phyloP scores from a whole-genome alignment of 192 early-diverging fungal species.

The Chytriomyces sp. region DNA sequence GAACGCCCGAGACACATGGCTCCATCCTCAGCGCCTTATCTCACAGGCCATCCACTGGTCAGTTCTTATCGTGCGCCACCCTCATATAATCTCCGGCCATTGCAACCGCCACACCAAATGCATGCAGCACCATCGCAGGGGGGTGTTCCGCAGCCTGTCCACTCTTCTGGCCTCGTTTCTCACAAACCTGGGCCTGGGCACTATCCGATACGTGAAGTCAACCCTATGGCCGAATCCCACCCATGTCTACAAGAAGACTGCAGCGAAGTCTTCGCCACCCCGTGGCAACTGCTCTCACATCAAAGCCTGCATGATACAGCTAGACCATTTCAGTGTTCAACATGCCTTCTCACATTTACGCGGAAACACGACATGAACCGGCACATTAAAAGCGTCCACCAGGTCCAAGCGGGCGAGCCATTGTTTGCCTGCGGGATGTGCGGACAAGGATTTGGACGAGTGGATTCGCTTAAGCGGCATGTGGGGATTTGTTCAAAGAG shows the following conservation, averaged over 20 bases:
- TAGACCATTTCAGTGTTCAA: neutral
- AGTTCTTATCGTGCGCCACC: too few relatives aligned
- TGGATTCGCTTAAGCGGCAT: constrained; percentile 6
- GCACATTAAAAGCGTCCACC: neutral
- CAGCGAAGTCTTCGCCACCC: neutral
- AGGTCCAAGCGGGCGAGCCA: neutral
- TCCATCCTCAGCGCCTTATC: too few relatives aligned
- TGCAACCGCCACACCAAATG: too few relatives aligned
- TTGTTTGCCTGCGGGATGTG: neutral
- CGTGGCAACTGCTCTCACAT: constrained; percentile 10
- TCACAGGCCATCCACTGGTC: too few relatives aligned
- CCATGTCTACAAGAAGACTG: neutral
- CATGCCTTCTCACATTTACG: neutral
- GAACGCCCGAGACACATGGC: too few relatives aligned
- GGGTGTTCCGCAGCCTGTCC: neutral
- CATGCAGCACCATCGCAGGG: too few relatives aligned
- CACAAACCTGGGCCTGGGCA: neutral
- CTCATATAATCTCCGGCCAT: too few relatives aligned
- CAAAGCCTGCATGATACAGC: neutral
- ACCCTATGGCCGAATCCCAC: neutral
- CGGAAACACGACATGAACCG: constrained; percentile 11
- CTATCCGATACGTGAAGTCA: neutral
- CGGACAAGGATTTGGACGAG: constrained; percentile 5
- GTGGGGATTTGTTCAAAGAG: neutral
- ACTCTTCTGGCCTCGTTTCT: neutral